Conservation (phyloP, 306 rosid genomes). For the Spatholobus suberectus region DNA sequence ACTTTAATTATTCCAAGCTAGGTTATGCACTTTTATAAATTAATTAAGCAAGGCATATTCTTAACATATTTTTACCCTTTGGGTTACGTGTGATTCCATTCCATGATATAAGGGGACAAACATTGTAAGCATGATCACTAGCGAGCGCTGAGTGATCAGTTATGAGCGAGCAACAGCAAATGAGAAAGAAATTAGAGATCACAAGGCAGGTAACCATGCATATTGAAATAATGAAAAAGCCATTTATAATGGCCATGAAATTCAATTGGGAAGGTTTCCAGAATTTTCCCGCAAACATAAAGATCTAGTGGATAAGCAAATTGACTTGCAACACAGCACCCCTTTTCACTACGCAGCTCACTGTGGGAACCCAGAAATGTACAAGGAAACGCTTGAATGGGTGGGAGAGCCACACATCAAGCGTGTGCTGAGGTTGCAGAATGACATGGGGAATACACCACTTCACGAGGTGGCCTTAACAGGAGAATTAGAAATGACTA, state of each 20-base stretch:
- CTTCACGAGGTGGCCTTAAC: slow-evolving; percentile 51
- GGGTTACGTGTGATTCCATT: no score
- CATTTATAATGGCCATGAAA: slow-evolving; percentile 39
- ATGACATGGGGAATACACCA: slow-evolving; percentile 45
- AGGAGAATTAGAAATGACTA: slow-evolving; percentile 40
- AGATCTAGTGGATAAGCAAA: background rate
- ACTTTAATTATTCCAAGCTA: background rate
- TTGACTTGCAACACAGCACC: slow-evolving; percentile 38
- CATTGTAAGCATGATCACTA: no score
- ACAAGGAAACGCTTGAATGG: slow-evolving; percentile 13
- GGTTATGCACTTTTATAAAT: background rate
- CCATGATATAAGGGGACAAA: no score
- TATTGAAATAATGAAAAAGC: slow-evolving; percentile 38
- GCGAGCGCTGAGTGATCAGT: no score
- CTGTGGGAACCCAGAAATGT: slow-evolving; percentile 37
- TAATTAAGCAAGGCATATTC: no score
- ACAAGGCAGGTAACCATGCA: background rate
- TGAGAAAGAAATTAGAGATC: background rate
- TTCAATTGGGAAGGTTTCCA: slow-evolving; percentile 33
- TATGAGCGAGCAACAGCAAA: no score
- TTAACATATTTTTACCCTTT: no score
- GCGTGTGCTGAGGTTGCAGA: slow-evolving; percentile 41
- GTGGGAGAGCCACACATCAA: background rate
- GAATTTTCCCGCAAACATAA: background rate
- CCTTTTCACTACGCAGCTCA: slow-evolving; percentile 50